A percentile compares a stretch with the other conserved stretches of the same genome.
These are phyloP conservation scores for Plantago lanceolata DNA, from an alignment of 305 asterid genomes.

Conservation along the genomic window DNA sequence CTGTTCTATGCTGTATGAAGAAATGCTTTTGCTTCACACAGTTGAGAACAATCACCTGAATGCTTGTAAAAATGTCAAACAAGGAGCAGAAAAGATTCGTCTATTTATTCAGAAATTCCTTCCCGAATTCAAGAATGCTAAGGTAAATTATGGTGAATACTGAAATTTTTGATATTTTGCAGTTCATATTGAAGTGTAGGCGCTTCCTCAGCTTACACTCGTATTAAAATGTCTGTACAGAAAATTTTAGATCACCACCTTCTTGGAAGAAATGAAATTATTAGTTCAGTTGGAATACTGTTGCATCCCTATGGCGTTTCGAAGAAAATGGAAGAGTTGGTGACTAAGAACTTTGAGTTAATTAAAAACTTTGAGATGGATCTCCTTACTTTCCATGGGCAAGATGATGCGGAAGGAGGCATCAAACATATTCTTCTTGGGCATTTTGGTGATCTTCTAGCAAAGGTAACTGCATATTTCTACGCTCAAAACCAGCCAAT, in stretches of 20 bases:
- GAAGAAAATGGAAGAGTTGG: slow-evolving; percentile 61
- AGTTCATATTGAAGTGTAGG: slow-evolving; percentile 3
- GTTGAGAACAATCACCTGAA: slow-evolving; percentile 55
- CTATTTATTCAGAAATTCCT: slow-evolving; percentile 43
- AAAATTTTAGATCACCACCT: slow-evolving; percentile 62
- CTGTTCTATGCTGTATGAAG: slow-evolving; percentile 60
- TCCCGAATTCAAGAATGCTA: slow-evolving; percentile 58
- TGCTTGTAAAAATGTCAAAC: slow-evolving; percentile 57
- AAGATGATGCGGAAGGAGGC: slow-evolving; percentile 37
- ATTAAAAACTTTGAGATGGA: slow-evolving; percentile 42
- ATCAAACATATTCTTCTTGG: slow-evolving; percentile 47
- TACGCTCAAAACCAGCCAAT: not conserved
- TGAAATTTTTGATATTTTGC: not conserved
- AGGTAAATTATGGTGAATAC: slow-evolving; percentile 40
- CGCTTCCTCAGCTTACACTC: slow-evolving; percentile 17
- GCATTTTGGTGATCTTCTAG: slow-evolving; percentile 47
- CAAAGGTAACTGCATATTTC: slow-evolving; percentile 40
- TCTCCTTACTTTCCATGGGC: slow-evolving; percentile 36
- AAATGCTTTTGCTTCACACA: slow-evolving; percentile 50
- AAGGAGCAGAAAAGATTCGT: slow-evolving; percentile 41
- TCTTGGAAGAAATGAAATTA: slow-evolving; percentile 50
- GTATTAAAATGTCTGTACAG: slow-evolving; percentile 38
- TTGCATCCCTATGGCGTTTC: slow-evolving; percentile 75
- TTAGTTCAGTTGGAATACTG: slow-evolving; percentile 26
- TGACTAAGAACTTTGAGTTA: slow-evolving; percentile 49